Evolutionary conservation across 805 yeast species (phyloP), one percentile per base, ranked within the genome.

Genomic region (Metschnikowia lachancei): DNA sequence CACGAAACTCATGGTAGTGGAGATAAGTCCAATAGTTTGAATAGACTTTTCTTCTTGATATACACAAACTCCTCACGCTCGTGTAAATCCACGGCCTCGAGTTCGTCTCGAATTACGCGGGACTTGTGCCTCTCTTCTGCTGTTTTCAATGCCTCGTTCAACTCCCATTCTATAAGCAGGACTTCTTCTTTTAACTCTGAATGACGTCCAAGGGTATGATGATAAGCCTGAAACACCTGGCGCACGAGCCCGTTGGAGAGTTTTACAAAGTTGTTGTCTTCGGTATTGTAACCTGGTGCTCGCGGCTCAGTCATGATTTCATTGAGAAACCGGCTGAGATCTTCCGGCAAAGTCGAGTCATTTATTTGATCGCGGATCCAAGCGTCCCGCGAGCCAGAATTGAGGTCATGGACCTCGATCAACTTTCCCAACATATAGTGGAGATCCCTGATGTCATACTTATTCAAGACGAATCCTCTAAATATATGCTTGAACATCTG

Each of bases 401-500:
- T 47, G 18, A 26, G 41, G 28, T 55, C 59, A 31, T 47, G 56
- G 8, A 19, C 36, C 30, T 45, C 47, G 12, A 55, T 39, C 10
- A 53, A 47, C 29, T 48, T 48, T 12, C 45, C 42, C 11, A 51
- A 44, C 36, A 45, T 43, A n/a, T 41, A 36, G 11, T 38, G 50
- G 13, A 55, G 49, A 16, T 53, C 46, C 12, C 37, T 43, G 13
- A 28, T 11, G 26, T 24, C 39, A 26, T 31, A 32, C 13, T 18
- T 12, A 11, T 29, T 35, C 34, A 20, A 14, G 13, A 40, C n/a
- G 26, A 63, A 56, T 32, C 50, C 43, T n/a, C 41, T 42, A 42
- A 62, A 60, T 4, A 67, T 40, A 11, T 37, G 40, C 20, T 52
- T 53, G 46, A 63, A 68, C n/a, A 59, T 52, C 28, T 63, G 57